phyloP scores from a whole-genome alignment of 208 protist genomes.

The Willaertia magna region DNA sequence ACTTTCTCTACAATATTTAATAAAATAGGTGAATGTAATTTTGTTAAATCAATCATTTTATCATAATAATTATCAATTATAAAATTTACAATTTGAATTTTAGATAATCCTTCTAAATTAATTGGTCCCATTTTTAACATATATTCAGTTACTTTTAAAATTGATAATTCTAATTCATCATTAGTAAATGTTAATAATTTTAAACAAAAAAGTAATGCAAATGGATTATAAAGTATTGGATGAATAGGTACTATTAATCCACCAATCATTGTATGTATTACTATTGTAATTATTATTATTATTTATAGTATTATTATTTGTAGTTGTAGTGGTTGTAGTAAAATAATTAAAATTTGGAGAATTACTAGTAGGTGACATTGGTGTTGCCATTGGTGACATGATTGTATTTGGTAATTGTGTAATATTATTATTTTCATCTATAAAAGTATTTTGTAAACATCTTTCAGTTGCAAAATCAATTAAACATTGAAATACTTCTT shows the following conservation, averaged over 20 bases:
- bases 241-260: neutral
- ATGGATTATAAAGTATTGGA: neutral
- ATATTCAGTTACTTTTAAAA: neutral
- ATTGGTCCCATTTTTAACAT: neutral
- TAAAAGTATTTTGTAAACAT: neutral
- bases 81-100: neutral
- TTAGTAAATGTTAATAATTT: neutral
- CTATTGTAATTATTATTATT: neutral
- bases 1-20: neutral
- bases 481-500: neutral
- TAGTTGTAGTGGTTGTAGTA: too few relatives aligned
- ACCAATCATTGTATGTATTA: neutral
- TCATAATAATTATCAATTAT: neutral
- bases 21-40: neutral
- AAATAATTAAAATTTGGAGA: too few relatives aligned
- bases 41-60: neutral
- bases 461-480: conserved; percentile 3
- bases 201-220: neutral
- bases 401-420: too few relatives aligned
- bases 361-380: too few relatives aligned
- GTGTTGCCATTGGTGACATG: too few relatives aligned
- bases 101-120: neutral
- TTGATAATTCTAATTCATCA: neutral
- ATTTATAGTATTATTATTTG: too few relatives aligned
- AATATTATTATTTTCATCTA: neutral